phyloP scores from a whole-genome alignment of 225 moss, liverwort and hornwort genomes.

The Antitrichia curtipendula region DNA sequence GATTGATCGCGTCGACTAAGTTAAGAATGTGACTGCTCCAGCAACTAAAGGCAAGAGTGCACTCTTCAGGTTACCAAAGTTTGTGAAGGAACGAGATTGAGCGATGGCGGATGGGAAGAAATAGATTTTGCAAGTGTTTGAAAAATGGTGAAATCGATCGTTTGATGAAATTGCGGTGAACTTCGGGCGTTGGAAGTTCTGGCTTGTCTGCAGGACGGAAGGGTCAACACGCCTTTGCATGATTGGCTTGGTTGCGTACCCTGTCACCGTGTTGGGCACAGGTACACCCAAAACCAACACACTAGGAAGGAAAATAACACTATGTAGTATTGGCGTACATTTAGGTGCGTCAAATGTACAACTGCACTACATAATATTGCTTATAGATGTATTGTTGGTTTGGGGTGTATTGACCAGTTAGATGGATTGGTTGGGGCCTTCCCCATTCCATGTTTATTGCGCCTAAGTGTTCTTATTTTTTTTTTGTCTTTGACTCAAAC shows the following conservation, averaged over 20 bases:
- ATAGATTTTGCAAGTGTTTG: background rate
- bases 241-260: background rate
- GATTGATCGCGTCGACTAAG: background rate
- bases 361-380: too few species aligned
- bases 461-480: accelerated
- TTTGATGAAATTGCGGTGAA: background rate
- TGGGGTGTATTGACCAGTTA: background rate
- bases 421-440: background rate
- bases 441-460: background rate
- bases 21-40: background rate
- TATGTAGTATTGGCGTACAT: too few species aligned
- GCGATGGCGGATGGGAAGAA: background rate
- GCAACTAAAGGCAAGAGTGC: background rate
- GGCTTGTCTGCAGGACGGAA: background rate
- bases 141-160: background rate
- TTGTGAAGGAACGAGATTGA: too few species aligned
- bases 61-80: background rate
- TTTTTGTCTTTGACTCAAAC: too few species aligned
- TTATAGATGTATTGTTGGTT: too few species aligned
- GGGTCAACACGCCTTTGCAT: background rate
- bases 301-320: too few species aligned
- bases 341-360: too few species aligned
- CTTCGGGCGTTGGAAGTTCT: background rate
- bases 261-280: background rate
- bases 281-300: too few species aligned